Base-by-base conservation (phyloP, 2,329 filamentous ascomycete genomes). In the Byssothecium circinans region DNA sequence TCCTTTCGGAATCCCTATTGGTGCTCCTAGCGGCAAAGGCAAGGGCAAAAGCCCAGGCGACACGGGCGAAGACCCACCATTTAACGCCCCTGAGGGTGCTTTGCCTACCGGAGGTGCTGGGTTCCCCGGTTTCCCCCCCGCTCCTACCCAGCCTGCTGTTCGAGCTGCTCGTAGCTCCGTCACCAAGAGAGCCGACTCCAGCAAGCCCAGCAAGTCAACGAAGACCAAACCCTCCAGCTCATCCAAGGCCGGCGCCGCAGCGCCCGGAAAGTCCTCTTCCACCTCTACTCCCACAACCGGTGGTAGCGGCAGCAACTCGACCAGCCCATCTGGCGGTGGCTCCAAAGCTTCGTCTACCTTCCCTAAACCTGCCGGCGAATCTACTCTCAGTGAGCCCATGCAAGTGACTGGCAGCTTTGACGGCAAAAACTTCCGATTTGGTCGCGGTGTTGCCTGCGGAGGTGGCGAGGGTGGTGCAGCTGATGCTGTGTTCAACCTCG, bases 401-500 rank as follows among this genome's bases (percentile, higher is more conserved):
- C 10, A 30, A 14, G 49, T 69, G 41, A 54, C 46, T 10, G 66
- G 62, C 38, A 53, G 50, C 33, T 68, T 67, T 37, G 66, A 68
- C 47, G 65, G 65, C 54, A 65, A 64, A 15, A 56, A 67, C 41
- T 65, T 67, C 62, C 63, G 59, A 44, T 69, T 65, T 50, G 66
- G 62, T 56, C 65, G 66, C 53, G 65, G 65, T 46, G 55, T 51
- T 12, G 49, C 36, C 18, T 79, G 60, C 17, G 71, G 65, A 15
- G 74, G 78, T 44, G 58, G 57, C 8, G 76, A 79, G 57, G 75
- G 75, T 45, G 74, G 68, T 41, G 64, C 74, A 47, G 50, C 65
- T 0, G 77, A 78, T 42, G 75, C 79, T 37, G 78, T 81, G 61
- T 81, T 81, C 73, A 70, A 78, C 51, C 68, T 82, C 43, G 70